Base-by-base conservation (phyloP, 2,329 filamentous ascomycete species). In the Colletotrichum falcatum region DNA sequence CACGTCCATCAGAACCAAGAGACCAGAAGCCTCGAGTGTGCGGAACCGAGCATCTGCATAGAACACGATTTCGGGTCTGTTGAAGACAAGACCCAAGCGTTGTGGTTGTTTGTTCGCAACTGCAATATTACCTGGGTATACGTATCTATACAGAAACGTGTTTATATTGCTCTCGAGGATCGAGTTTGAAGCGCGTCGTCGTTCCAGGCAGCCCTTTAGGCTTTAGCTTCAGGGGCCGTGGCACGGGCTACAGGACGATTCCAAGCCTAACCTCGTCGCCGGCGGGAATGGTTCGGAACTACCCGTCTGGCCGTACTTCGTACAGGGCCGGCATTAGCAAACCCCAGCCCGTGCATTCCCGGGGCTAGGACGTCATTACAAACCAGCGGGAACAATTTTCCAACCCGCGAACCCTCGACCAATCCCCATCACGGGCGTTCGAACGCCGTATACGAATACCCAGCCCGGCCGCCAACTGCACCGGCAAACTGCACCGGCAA, bases 371-470 rank as follows among this genome's bases (percentile, higher is more conserved):
- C 67, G 67, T 70, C 67, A 70, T 70, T 61, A 70, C 55, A 61
- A 61, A 46, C 63, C 46, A 66, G 53, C 18, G 49, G 49, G 28
- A 70, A 66, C 66, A 66, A 61, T 66, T 70, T 70, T 70, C 63
- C 37, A 12, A 30, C 39, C 23, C 33, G 16, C 20, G 44, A n/a
- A 49, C 49, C 48, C 20, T 46, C 42, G 16, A n/a, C 28, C 48
- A 16, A 28, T 7, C 39, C 42, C 65, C 26, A 44, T 37, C 46
- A 28, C 39, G 62, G 61, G 53, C 28, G 33, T 53, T 39, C 28
- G 44, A 61, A 49, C 37, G 3, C 46, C 37, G 61, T 46, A 51
- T 33, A 33, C 30, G 4, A n/a, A n/a, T 16, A 61, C 30, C 46
- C 18, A 54, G 26, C 62, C 49, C 62, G 62, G 61, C 33, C 46